Conservation (phyloP, 1,284 basidiomycete genomes). For the Fomitopsis schrenkii region DNA sequence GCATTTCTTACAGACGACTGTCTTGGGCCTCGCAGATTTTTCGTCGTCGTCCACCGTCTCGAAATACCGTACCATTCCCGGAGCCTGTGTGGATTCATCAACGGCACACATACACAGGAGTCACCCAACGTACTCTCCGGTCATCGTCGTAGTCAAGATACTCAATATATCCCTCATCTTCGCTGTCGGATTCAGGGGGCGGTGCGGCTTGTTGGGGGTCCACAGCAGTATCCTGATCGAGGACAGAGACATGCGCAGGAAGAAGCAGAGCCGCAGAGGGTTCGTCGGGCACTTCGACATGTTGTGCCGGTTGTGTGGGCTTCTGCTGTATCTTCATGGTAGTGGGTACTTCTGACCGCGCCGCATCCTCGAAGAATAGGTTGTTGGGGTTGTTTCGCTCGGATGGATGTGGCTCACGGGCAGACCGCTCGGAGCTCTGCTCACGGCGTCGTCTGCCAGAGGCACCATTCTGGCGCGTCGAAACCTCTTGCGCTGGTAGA, state of each 20-base stretch:
- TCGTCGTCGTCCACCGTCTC: conserved; percentile 40
- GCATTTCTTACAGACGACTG: conserved; percentile 67
- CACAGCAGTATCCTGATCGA: conserved; percentile 31
- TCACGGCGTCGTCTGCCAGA: not conserved
- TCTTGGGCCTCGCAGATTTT: conserved; percentile 32
- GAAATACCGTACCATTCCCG: conserved; percentile 60
- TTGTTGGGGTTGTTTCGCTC: not conserved
- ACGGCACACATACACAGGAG: not conserved
- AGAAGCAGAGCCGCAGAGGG: conserved; percentile 38
- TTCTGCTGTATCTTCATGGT: conserved; percentile 22
- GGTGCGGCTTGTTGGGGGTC: conserved; percentile 43
- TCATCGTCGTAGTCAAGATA: conserved; percentile 68
- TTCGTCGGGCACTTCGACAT: not conserved
- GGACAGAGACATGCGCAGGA: conserved; percentile 61
- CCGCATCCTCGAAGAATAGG: conserved; percentile 53
- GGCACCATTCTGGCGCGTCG: not conserved
- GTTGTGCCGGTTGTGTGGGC: conserved; percentile 3
- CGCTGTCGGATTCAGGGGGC: conserved; percentile 33
- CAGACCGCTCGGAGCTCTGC: not conserved
- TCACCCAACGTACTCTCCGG: conserved; percentile 40
- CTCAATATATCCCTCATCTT: conserved; percentile 61
- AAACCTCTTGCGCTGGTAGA: not conserved
- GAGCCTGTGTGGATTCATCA: conserved; percentile 16
- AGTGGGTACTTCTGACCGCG: conserved; percentile 31
- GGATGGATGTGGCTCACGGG: not conserved